Percentiles rank a stretch among this genome's conserved stretches.
phyloP scores from a whole-genome alignment of 371 early-diverging fungal species.

The Mucor indicus region DNA sequence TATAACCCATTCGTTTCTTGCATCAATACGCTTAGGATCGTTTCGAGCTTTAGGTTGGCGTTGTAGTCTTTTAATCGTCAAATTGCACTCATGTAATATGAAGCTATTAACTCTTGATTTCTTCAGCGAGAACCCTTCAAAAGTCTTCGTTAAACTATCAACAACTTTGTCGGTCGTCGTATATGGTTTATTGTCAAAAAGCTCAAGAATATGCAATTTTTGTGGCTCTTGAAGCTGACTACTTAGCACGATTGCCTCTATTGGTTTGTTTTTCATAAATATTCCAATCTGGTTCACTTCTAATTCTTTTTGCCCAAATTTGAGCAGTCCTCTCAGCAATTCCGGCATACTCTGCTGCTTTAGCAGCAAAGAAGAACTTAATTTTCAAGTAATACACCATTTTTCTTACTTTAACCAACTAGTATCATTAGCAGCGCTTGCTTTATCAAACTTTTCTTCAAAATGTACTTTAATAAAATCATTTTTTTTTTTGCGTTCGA shows the following conservation, averaged over 20 bases:
- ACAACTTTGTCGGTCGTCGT: slow-evolving; percentile 5
- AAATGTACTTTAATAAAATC: too few species aligned
- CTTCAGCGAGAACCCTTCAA: slow-evolving; percentile 4
- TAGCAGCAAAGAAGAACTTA: slow-evolving; percentile 4
- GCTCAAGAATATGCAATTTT: neutral
- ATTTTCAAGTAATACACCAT: slow-evolving; percentile 1
- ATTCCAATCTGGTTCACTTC: slow-evolving; percentile 3
- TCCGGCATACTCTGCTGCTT: neutral
- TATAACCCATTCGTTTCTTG: slow-evolving; percentile 6
- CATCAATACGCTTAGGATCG: neutral
- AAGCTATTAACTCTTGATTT: neutral
- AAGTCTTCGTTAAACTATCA: slow-evolving; percentile 8
- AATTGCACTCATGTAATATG: slow-evolving; percentile 3
- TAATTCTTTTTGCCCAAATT: slow-evolving; percentile 7
- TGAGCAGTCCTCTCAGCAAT: slow-evolving; percentile 2
- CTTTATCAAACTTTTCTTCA: too few species aligned
- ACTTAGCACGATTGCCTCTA: neutral
- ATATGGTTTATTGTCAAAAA: slow-evolving; percentile 1
- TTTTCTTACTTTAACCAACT: too few species aligned
- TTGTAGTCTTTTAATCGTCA: slow-evolving; percentile 1
- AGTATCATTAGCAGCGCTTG: too few species aligned
- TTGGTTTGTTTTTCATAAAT: slow-evolving; percentile 7
- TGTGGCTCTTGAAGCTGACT: neutral
- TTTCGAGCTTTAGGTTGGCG: slow-evolving; percentile 1
- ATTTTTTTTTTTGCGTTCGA: too few species aligned